These are phyloP conservation scores for Exophiala calicioides DNA, from an alignment of 2,329 filamentous ascomycete species.

Conservation along the genomic window DNA sequence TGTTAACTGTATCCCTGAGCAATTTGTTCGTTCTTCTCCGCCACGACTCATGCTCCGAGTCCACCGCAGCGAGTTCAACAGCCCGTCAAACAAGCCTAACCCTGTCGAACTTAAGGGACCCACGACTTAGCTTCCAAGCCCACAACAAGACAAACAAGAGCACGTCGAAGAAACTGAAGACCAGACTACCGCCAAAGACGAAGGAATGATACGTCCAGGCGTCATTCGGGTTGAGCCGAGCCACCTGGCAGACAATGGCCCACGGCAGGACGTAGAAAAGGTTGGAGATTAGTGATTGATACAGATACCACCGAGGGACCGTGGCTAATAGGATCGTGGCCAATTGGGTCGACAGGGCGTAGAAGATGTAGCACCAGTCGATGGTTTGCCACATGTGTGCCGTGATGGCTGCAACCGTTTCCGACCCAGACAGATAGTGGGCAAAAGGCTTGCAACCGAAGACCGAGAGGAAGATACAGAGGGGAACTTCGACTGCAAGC, in stretches of 20 bases:
- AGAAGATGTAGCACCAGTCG: slow-evolving; percentile 70
- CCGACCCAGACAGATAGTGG: slow-evolving; percentile 59
- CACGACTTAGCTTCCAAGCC: slow-evolving; percentile 52
- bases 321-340: slow-evolving; percentile 66
- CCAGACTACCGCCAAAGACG: slow-evolving; percentile 68
- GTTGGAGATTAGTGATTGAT: slow-evolving; percentile 67
- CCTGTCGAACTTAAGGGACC: slow-evolving; percentile 31
- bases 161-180: slow-evolving; percentile 66
- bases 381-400: slow-evolving; percentile 66
- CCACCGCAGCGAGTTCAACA: too few relatives aligned
- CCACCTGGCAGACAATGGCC: slow-evolving; percentile 62
- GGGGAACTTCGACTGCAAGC: slow-evolving; percentile 59
- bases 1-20: too few relatives aligned
- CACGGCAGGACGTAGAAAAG: slow-evolving; percentile 69
- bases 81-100: slow-evolving; percentile 13
- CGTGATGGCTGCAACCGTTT: slow-evolving; percentile 60
- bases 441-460: slow-evolving; percentile 64
- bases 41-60: too few relatives aligned
- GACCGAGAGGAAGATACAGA: slow-evolving; percentile 64
- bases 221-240: slow-evolving; percentile 49
- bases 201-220: slow-evolving; percentile 69
- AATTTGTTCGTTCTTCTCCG: too few relatives aligned
- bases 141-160: slow-evolving; percentile 53
- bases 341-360: slow-evolving; percentile 65
- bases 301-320: slow-evolving; percentile 66